Evolutionary conservation across 2,329 filamentous ascomycete genomes (phyloP).

Genomic region (Calonectria hawksworthii): DNA sequence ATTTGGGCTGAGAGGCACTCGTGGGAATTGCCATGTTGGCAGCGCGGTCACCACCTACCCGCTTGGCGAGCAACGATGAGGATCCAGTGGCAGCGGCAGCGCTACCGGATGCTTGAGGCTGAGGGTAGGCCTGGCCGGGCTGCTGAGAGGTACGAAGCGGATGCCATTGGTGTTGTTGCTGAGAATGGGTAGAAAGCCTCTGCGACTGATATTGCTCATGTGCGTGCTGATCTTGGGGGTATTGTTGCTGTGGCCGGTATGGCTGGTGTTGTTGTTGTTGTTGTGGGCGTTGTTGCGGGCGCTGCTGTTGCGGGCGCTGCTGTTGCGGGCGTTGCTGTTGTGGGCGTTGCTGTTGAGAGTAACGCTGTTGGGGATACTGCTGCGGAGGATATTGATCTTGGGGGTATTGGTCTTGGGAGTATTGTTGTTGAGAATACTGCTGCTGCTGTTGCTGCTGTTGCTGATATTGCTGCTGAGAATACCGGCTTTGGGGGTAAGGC

Average conservation of each 20-base stretch:
- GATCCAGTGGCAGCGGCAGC: constrained; percentile 50
- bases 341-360: constrained; percentile 41
- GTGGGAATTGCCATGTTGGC: constrained; percentile 59
- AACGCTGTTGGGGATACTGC: constrained; percentile 26
- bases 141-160: constrained; percentile 23
- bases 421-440: constrained; percentile 29
- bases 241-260: constrained; percentile 6
- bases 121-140: constrained; percentile 25
- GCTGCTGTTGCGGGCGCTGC: too few species aligned
- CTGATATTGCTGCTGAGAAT: constrained; percentile 32
- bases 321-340: constrained; percentile 38
- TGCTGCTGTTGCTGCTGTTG: constrained; percentile 41
- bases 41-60: constrained; percentile 64
- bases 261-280: constrained; percentile 31
- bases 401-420: constrained; percentile 32
- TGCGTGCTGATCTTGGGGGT: constrained; percentile 25
- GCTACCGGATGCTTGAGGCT: constrained; percentile 28
- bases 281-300: constrained; percentile 24
- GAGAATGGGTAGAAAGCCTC: constrained; percentile 26
- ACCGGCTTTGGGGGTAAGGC: neutral
- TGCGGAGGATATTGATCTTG: constrained; percentile 37
- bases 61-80: constrained; percentile 66
- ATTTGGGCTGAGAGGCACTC: constrained; percentile 26
- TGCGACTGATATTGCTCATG: constrained; percentile 2
- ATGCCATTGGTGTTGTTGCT: constrained; percentile 22